Conservation (phyloP, 805 yeast genomes). For the Martiniozyma abietophila region DNA sequence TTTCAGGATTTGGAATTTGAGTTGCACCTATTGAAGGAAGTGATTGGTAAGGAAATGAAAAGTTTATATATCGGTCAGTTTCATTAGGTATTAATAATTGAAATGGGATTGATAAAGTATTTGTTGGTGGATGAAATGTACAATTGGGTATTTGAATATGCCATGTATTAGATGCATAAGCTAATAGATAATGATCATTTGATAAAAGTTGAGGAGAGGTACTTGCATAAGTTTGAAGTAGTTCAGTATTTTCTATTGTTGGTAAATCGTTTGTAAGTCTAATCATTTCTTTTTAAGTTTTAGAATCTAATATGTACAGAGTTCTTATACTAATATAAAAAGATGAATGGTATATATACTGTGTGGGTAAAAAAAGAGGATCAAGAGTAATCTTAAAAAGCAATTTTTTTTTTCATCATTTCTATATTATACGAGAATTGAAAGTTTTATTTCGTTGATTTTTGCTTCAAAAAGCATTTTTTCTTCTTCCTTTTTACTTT, state of each 20-base stretch:
- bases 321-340: too few species aligned
- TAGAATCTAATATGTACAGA: too few species aligned
- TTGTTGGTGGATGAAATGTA: conserved; percentile 5
- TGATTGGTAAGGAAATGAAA: conserved; percentile 6
- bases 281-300: too few species aligned
- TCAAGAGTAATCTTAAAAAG: too few species aligned
- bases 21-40: conserved; percentile 2
- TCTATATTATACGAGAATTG: too few species aligned
- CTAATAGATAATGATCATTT: conserved; percentile 12
- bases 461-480: too few species aligned
- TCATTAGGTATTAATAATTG: neutral
- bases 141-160: conserved; percentile 9
- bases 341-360: too few species aligned
- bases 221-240: conserved; percentile 15
- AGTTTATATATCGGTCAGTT: neutral
- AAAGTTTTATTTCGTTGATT: too few species aligned
- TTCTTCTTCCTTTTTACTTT: too few species aligned
- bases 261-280: conserved; percentile 19
- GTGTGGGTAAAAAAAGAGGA: too few species aligned
- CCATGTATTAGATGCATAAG: conserved; percentile 20
- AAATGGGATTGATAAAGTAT: conserved; percentile 7
- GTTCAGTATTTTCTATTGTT: conserved; percentile 24
- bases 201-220: conserved; percentile 20
- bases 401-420: too few species aligned
- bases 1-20: neutral